Evolutionary conservation across 225 moss, liverwort and hornwort species (phyloP), one percentile per base, ranked within the genome.

Genomic region (Takakia lepidozioides): DNA sequence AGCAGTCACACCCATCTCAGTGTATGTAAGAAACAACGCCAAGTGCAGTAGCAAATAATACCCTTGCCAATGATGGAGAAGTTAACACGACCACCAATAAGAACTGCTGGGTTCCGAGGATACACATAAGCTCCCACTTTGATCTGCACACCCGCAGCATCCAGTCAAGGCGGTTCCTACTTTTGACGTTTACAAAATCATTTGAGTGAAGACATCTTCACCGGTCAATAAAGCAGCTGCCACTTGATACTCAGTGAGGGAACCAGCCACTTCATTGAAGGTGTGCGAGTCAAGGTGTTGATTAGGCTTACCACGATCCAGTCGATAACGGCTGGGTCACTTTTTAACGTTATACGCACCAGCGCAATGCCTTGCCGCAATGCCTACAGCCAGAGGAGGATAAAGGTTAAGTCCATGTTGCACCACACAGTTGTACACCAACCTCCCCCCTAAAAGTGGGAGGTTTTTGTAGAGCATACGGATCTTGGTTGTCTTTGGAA

Each of bases 291-390:
- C n/a, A 51, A 48, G 32, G 27, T 15, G 10, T 15, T 29, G 11
- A 54, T 29, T 57, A 57, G 35, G 10, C 65, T 70, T 75, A 89
- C 85, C 69, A 93, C 34, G 35, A 93, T 65, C 69, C 83, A 93
- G 66, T 93, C 93, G 30, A 74, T 56, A 56, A 86, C 66, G 32
- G 76, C 81, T 25, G 73, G 69, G 36, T 68, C 43, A 13, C 52
- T 67, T 59, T 67, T 81, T 61, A 73, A 79, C 16, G 81, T 67
- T 45, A 93, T 61, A 54, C 93, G 76, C 48, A 93, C 76, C 62
- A 93, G 68, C 47, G 88, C 93, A 51, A 86, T 82, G 27, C 93
- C 93, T 79, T 93, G 93, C 69, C 79, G 66, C 63, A 88, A 47
- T 38, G 93, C 88, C 86, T 87, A 67, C 35, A 53, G 19, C 20